Evolutionary conservation across 2,329 filamentous ascomycete species (phyloP).

Genomic region (Monilinia polystroma): DNA sequence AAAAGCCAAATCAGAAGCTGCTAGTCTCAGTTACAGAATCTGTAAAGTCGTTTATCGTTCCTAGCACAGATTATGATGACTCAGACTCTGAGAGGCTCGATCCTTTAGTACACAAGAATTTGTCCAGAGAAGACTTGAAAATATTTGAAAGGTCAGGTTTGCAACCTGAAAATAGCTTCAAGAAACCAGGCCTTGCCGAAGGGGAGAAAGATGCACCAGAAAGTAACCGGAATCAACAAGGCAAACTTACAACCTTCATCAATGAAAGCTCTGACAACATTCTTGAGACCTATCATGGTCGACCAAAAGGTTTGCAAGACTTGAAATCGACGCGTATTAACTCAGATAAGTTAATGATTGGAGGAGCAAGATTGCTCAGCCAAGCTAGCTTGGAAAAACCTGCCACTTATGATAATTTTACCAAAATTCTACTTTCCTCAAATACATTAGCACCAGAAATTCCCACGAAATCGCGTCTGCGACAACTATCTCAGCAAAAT

Average conservation of each 20-base stretch:
- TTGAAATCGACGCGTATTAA: too few relatives aligned
- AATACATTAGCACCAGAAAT: neutral
- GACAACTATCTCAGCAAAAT: neutral
- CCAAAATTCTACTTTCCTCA: neutral
- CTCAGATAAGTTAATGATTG: neutral
- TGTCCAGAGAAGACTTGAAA: neutral
- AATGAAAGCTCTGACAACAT: neutral
- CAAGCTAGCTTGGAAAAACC: neutral
- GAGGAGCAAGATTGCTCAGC: neutral
- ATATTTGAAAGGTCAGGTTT: neutral
- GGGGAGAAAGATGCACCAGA: neutral
- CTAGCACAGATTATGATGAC: neutral
- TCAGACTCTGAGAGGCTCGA: neutral
- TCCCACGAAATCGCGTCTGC: neutral
- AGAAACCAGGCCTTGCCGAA: neutral
- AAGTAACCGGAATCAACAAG: neutral
- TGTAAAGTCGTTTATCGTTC: slow-evolving; percentile 2
- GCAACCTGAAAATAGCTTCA: neutral
- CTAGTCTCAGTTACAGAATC: slow-evolving; percentile 2
- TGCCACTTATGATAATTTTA: neutral
- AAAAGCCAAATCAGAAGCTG: slow-evolving; percentile 2
- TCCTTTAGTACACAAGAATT: neutral
- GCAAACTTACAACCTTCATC: neutral
- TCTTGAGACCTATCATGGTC: neutral
- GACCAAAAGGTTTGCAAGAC: neutral